Base-by-base conservation (phyloP, 805 yeast species). In the Candida nonsorbophila region DNA sequence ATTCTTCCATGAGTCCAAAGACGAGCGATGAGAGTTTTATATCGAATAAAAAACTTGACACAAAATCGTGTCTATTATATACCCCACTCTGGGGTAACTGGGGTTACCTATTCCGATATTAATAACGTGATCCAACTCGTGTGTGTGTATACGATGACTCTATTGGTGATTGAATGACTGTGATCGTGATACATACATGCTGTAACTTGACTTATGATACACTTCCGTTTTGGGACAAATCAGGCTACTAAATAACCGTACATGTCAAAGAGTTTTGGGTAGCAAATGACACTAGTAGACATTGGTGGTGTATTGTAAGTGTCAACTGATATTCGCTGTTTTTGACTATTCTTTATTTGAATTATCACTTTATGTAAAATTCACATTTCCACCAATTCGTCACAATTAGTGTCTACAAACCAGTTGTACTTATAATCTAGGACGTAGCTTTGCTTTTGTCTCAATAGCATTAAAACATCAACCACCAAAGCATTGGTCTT, bases 391-490 rank as follows among this genome's bases (percentile, higher is more conserved):
- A 13, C 20, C 7, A 25, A 18, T 14, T 19, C 14, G 14, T 26
- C 30, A 28, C 36, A 32, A 24, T 32, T n/a, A 3, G 28, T 30
- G 15, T 29, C 32, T 2, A 35, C 10, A 21, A 38, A 35, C 14
- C 18, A 15, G 27, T 30, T 30, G 20, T 16, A 13, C 16, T 20
- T 19, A 7, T 12, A 5, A 24, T 38, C 42, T 7, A 36, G 13
- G 26, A 29, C 20, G 20, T 34, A 15, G 20, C 32, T 19, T 5
- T 11, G 20, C 4, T 24, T 21, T 15, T 25, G 13, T 27, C 28
- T 30, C 16, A 40, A 12, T 7, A 21, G n/a, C 30, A 41, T 14
- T 17, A 44, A 12, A 14, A 40, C 24, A 11, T 37, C 35, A 14
- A 34, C 29, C 20, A 40, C 20, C 16, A 27, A 8, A 17, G 29